Conservation (phyloP, 768 basidiomycete genomes). For the Solioccasus polychromus region DNA sequence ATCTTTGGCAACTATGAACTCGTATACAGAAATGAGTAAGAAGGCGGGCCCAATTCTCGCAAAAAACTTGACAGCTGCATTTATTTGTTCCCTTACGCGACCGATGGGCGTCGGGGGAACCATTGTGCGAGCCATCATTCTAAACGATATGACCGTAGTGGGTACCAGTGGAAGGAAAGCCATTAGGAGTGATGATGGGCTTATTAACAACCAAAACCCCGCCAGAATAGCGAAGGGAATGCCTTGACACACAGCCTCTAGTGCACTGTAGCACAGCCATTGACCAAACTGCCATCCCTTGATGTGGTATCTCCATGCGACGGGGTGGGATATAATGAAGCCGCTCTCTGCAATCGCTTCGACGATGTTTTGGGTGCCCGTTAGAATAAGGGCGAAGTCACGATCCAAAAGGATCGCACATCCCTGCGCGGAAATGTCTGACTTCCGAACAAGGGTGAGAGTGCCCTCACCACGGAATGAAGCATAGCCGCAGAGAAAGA, state of each 20-base stretch:
- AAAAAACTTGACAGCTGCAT: not conserved
- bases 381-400: not conserved
- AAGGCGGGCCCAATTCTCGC: not conserved
- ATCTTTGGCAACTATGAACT: not conserved
- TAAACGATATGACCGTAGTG: too few relatives aligned
- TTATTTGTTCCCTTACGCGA: too few relatives aligned
- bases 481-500: not conserved
- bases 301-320: not conserved
- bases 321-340: not conserved
- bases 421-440: not conserved
- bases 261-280: not conserved
- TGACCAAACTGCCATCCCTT: not conserved
- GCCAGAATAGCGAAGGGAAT: not conserved
- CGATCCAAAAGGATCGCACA: slow-evolving; percentile 3
- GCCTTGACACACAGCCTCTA: not conserved
- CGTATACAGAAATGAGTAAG: not conserved
- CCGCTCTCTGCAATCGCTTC: slow-evolving; percentile 4
- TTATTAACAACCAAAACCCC: not conserved
- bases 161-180: not conserved
- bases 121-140: too few relatives aligned
- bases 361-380: not conserved
- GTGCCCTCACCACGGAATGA: not conserved
- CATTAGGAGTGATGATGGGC: not conserved
- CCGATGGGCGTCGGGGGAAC: too few relatives aligned
- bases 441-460: slow-evolving; percentile 3